A percentile compares a stretch with the other conserved stretches of the same genome.
Conservation (phyloP, 1,284 basidiomycete species). For the Ceratorhiza oryzae-sativae region DNA sequence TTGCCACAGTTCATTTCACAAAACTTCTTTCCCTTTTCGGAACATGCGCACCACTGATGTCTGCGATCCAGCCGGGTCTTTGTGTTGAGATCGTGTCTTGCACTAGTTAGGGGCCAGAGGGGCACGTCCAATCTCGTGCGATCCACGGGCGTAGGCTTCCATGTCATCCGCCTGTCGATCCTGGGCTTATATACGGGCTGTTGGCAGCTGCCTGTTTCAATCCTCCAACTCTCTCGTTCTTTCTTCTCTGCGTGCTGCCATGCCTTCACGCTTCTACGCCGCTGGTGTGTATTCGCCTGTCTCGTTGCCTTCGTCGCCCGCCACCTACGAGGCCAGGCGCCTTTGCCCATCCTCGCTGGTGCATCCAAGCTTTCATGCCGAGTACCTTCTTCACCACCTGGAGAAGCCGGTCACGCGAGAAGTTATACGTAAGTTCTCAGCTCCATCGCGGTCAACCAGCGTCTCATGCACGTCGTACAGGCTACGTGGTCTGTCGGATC, state of each 20-base stretch:
- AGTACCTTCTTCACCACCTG: constrained; percentile 33
- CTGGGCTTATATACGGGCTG: constrained; percentile 23
- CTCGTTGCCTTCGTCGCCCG: constrained; percentile 34
- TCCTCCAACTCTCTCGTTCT: constrained; percentile 1
- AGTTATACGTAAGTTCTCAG: constrained; percentile 28
- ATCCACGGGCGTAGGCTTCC: constrained; percentile 18
- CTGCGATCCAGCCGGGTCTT: constrained; percentile 35
- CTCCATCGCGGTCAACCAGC: background rate
- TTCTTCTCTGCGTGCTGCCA: constrained; percentile 1
- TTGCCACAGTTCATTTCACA: constrained; percentile 19
- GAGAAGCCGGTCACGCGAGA: constrained; percentile 35
- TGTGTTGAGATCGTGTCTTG: constrained; percentile 30
- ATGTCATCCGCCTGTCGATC: constrained; percentile 37
- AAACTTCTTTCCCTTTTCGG: constrained; percentile 31
- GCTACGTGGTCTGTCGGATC: constrained; percentile 33
- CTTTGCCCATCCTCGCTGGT: constrained; percentile 39
- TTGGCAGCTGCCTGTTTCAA: background rate
- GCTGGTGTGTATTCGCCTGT: constrained; percentile 29
- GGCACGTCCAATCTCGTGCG: constrained; percentile 36
- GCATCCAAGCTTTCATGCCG: constrained; percentile 38
- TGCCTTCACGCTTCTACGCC: constrained; percentile 19
- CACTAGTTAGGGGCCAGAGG: constrained; percentile 36
- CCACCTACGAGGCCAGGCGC: constrained; percentile 19
- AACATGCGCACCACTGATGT: constrained; percentile 33
- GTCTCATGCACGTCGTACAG: constrained; percentile 2